Base-by-base conservation (phyloP, 2,329 filamentous ascomycete species). In the Pseudohalonectria lignicola region DNA sequence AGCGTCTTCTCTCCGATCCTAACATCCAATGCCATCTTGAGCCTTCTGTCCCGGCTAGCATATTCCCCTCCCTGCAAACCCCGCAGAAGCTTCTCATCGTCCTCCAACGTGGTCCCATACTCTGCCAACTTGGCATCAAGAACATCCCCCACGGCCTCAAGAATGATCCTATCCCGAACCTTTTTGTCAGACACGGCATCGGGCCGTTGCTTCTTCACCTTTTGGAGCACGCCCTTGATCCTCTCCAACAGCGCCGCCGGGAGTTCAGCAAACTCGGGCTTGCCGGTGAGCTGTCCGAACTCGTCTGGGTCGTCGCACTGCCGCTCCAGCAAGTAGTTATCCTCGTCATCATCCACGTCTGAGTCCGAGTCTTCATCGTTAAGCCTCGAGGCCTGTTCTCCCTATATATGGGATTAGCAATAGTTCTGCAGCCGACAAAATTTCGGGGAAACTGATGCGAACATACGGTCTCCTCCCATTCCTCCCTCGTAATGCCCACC, bases 291-390 rank as follows among this genome's bases (percentile, higher is more conserved):
- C 17, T 41, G 42, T 16, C 74, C 74, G 10, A 64, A 63, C 0
- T 64, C 50, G 42, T 69, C 64, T 1, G 71, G 68, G 21, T 75
- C 71, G 0, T 64, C 63, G 2, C 66, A 58, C 30, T 70, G 64
- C 19, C 71, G 63, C 46, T 79, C 74, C 13, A 86, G 65, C 34
- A 86, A 78, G 47, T 88, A 87, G 15, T 73, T 76, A 26, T 88
- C 82, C 38, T 92, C 86, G 3, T 85, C 57, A 9, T 86, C 66
- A 30, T 82, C 76, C 64, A 19, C 5, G 4, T 3, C 6, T 8
- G 6, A 20, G 34, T n/a, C 11, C 9, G 20, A 15, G 4, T 9
- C n/a, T n/a, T n/a, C n/a, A n/a, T n/a, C n/a, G n/a, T n/a, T n/a
- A n/a, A n/a, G n/a, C n/a, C n/a, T n/a, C n/a, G n/a, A n/a, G n/a